A percentile compares a stretch with the other conserved stretches of the same genome.
Evolutionary conservation across 2,329 filamentous ascomycete species (phyloP).

Genomic region (Fusarium decemcellulare): DNA sequence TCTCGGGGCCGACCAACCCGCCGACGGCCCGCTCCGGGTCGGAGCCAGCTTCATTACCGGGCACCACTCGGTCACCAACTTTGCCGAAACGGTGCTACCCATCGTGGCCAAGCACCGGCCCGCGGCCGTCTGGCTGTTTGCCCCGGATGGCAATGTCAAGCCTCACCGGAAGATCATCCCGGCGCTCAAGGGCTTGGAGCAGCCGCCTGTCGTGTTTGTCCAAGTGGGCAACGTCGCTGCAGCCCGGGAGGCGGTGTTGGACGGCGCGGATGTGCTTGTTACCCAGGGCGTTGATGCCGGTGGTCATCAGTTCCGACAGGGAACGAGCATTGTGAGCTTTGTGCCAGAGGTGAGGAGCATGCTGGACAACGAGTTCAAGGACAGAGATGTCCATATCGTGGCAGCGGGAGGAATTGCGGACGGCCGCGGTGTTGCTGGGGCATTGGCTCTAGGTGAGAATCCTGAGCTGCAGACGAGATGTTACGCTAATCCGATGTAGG

Average conservation of each 20-base stretch:
- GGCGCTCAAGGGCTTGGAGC: constrained; percentile 48
- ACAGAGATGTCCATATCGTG: constrained; percentile 58
- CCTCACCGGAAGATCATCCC: constrained; percentile 55
- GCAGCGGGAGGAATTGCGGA: constrained; percentile 74
- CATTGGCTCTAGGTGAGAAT: constrained; percentile 65
- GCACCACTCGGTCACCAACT: constrained; percentile 56
- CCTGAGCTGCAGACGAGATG: too few species aligned
- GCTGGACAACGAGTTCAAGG: constrained; percentile 55
- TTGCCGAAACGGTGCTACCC: constrained; percentile 61
- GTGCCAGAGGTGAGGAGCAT: constrained; percentile 70
- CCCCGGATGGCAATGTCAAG: constrained; percentile 62
- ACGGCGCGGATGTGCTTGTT: constrained; percentile 71
- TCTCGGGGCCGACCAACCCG: constrained; percentile 43
- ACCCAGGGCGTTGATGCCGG: constrained; percentile 76
- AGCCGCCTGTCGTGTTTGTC: constrained; percentile 66
- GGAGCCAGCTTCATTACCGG: constrained; percentile 72
- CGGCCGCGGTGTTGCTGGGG: constrained; percentile 68
- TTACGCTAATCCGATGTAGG: constrained; percentile 46
- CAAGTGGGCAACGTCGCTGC: constrained; percentile 73
- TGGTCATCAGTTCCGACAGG: constrained; percentile 71
- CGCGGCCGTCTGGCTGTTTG: constrained; percentile 77
- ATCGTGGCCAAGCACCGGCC: constrained; percentile 68
- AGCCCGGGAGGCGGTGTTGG: constrained; percentile 63
- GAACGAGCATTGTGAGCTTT: constrained; percentile 68
- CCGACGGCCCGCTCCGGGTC: constrained; percentile 66